Conservation (phyloP, 805 yeast genomes). For the Ogataea parapolymorpha region DNA sequence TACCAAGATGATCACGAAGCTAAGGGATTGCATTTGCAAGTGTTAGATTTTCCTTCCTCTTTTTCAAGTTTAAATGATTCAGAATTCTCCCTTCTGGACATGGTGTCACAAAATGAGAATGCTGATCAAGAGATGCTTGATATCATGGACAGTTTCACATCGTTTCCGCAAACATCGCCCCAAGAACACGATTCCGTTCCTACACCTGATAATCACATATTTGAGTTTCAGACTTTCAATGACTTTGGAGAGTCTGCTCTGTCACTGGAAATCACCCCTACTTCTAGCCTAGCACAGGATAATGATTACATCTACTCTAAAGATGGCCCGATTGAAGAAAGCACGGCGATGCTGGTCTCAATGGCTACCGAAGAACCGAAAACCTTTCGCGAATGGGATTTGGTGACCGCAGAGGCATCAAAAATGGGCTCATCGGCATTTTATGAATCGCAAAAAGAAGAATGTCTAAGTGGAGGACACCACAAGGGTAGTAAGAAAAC, state of each 20-base stretch:
- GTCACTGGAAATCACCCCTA: slow-evolving; percentile 11
- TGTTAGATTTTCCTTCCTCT: slow-evolving; percentile 8
- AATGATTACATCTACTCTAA: slow-evolving; percentile 5
- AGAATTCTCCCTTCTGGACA: not conserved
- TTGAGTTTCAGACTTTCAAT: slow-evolving; percentile 11
- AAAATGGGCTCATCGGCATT: not conserved
- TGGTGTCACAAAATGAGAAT: not conserved
- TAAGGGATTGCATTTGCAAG: not conserved
- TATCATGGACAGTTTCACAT: slow-evolving; percentile 6
- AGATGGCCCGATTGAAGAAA: not conserved
- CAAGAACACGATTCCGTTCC: slow-evolving; percentile 9
- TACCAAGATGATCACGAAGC: not conserved
- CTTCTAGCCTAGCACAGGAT: slow-evolving; percentile 10
- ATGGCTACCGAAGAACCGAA: slow-evolving; percentile 2
- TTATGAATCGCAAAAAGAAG: not conserved
- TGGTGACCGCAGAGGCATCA: not conserved
- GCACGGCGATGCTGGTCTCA: not conserved
- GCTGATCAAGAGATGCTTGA: slow-evolving; percentile 9
- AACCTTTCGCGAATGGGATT: slow-evolving; percentile 2
- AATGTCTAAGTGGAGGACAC: slow-evolving; percentile 5
- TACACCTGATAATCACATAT: slow-evolving; percentile 12
- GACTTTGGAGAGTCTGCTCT: slow-evolving; percentile 5
- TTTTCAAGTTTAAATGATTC: slow-evolving; percentile 4
- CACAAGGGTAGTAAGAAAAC: slow-evolving; percentile 12
- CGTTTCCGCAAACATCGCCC: slow-evolving; percentile 6